phyloP scores from a whole-genome alignment of 352 stramenopile species.

The Globisporangium parvum region DNA sequence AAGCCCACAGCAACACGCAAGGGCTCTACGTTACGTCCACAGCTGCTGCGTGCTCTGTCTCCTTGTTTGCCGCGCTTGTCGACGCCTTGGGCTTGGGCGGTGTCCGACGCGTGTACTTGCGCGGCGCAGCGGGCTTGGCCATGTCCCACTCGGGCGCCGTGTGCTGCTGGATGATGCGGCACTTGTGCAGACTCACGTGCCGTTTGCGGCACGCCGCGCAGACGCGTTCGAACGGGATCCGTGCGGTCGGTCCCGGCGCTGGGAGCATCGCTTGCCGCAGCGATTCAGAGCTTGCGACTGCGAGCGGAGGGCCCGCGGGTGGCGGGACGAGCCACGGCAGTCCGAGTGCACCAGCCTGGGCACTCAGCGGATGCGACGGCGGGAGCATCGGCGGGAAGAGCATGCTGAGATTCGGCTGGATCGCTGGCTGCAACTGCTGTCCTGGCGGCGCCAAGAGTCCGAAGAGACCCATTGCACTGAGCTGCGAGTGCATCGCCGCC shows the following conservation, averaged over 20 bases:
- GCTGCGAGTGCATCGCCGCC: slow-evolving; percentile 1
- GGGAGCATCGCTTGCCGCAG: not conserved
- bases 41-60: too few relatives aligned
- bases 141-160: slow-evolving; percentile 54
- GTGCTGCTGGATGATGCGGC: slow-evolving; percentile 59
- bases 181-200: slow-evolving; percentile 61
- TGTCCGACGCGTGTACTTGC: slow-evolving; percentile 15
- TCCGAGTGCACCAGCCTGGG: slow-evolving; percentile 6
- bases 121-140: slow-evolving; percentile 6
- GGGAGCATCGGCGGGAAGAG: slow-evolving; percentile 28
- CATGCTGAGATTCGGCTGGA: slow-evolving; percentile 26
- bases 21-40: too few relatives aligned
- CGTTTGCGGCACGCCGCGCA: slow-evolving; percentile 64
- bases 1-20: too few relatives aligned
- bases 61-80: too few relatives aligned
- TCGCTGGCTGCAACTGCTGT: slow-evolving; percentile 11
- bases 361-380: not conserved
- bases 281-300: not conserved
- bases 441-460: slow-evolving; percentile 6
- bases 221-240: slow-evolving; percentile 45
- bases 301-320: not conserved
- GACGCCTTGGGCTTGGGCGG: slow-evolving; percentile 2
- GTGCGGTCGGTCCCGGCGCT: slow-evolving; percentile 11
- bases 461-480: slow-evolving; percentile 5
- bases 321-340: slow-evolving; percentile 3